Evolutionary conservation across 768 basidiomycete species (phyloP), one percentile per base, ranked within the genome.

Genomic region (Dendrothele bispora): DNA sequence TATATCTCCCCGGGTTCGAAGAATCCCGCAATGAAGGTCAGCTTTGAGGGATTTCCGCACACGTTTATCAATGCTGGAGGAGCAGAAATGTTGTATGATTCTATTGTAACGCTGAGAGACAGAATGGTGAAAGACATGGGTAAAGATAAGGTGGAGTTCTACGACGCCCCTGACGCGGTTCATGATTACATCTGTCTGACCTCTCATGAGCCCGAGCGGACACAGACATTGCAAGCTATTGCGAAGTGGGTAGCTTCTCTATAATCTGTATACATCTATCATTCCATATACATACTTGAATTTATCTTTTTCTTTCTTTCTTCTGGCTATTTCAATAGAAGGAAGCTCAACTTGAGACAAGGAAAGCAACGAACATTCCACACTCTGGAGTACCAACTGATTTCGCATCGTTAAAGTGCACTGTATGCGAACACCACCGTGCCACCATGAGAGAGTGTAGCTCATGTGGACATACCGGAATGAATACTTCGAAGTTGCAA

Each of bases 1-100:
- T 85, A 83, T 51, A 70, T 87, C 27, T 86, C 84, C 0, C 83
- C 84, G 3, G 77, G 76, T 7, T 81, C 78, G 15, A 54, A 70
- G 22, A 58, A 73, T 37, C 66, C 71, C 1, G 54, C 58, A 7
- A 52, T 66, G 24, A 41, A 55, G 3, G 65, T 74, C 10, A 57
- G 65, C 44, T 87, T 86, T 62, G 69, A 62, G 29, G 75, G 72
- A 15, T 86, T 81, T 62, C 84, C 85, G 2, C 65, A 73, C 18
- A 84, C 83, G 0, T 83, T 83, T 60, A 73, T 87, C 36, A 67
- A 73, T 6, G 72, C 69, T 5, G 84, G 84, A 14, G 79, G 75
- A 5, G 77, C 77, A 3, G 84, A 86, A 59, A 60, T 77, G 7
- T 52, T 83, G n/a, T 64, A 72, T n/a, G 84, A 86, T 60, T 68